Evolutionary conservation across 1,139 yeast genomes (phyloP).

Genomic region (Arxiozyma slooffiae): DNA sequence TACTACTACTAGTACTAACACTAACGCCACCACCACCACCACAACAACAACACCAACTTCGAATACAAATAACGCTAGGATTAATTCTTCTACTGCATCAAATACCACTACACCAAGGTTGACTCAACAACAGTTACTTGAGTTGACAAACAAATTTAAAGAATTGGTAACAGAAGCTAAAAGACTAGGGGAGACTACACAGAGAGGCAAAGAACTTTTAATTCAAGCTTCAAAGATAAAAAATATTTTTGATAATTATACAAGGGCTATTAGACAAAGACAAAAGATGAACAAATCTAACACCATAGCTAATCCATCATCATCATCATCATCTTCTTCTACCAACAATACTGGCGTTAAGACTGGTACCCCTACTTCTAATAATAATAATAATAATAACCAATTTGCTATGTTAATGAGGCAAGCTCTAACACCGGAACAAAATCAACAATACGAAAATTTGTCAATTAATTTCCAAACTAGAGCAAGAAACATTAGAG

Average conservation of each 20-base stretch:
- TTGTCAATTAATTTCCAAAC: conserved; percentile 29
- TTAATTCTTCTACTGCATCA: conserved; percentile 3
- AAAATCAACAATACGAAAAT: conserved; percentile 27
- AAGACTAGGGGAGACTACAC: conserved; percentile 45
- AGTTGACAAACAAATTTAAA: conserved; percentile 50
- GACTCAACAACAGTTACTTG: conserved; percentile 52
- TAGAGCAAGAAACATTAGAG: conserved; percentile 25
- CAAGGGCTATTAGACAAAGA: conserved; percentile 16
- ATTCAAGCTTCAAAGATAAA: conserved; percentile 57
- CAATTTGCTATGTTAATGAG: conserved; percentile 22
- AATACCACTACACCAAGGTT: conserved; percentile 15
- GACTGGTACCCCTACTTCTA: not conserved
- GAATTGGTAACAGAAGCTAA: conserved; percentile 57
- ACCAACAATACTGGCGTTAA: not conserved
- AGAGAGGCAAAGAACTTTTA: conserved; percentile 60
- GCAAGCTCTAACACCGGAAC: conserved; percentile 27
- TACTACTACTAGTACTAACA: not conserved
- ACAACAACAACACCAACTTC: not conserved
- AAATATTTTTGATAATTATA: conserved; percentile 26
- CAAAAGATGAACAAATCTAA: not conserved
- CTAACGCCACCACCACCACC: not conserved
- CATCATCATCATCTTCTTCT: not conserved
- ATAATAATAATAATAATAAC: conserved; percentile 3
- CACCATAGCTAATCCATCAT: not conserved
- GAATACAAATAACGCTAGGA: not conserved